Evolutionary conservation across 306 rosid genomes (phyloP), one percentile per base, ranked within the genome.

Genomic region (Cucurbita maxima): DNA sequence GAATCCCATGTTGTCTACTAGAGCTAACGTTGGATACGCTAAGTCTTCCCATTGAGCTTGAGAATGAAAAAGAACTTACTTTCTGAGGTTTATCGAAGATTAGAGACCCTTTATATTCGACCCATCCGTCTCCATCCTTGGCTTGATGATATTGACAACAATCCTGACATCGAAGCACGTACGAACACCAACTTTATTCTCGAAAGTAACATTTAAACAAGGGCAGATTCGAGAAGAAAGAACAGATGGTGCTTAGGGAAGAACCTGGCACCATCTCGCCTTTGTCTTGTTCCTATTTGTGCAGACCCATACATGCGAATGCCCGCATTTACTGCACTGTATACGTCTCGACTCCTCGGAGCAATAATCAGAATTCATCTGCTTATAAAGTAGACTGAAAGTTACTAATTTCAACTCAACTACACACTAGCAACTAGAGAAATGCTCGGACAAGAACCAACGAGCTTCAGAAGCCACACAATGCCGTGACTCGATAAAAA

Each of bases 261-360:
- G 67, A 58, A 94, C 99, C 99, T 95, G 96, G 76, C 97, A 95
- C 97, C 99, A 95, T 86, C 99, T 95, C 60, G 99, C 96, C 80
- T 91, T 95, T 38, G 90, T 81, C 79, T 95, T 95, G 55, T 83
- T 85, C 86, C 99, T 84, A 80, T 84, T 91, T n/a, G 97, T 91
- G 86, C 99, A 95, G 34, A 95, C 91, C 99, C 99, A 95, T 80
- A 95, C 83, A 75, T 95, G 99, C 13, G 97, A 95, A 83, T 89
- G 88, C 70, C 99, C 86, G 75, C 99, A 95, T 80, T 95, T 95
- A 3, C 97, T 88, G 84, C 99, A 95, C 81, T 91, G 96, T 78
- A 95, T 95, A 18, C 93, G 93, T 60, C 99, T 85, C 0, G 99
- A 95, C 78, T 95, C 99, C 79, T 95, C 96, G 0, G 99, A 81